Conservation (phyloP, 2,329 filamentous ascomycete species). For the Paramyrothecium roridum region DNA sequence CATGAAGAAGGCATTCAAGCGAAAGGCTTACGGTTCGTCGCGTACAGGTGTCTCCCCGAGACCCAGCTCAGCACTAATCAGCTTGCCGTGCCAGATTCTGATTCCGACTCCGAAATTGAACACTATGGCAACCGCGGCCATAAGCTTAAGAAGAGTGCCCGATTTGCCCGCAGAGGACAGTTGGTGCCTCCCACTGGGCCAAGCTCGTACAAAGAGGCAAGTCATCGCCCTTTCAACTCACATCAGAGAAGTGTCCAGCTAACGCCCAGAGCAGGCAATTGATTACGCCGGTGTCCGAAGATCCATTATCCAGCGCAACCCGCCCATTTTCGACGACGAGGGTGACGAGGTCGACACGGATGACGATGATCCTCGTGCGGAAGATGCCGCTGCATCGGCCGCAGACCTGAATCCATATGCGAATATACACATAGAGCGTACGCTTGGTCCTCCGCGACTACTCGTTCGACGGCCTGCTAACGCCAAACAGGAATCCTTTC, state of each 20-base stretch:
- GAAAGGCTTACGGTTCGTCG: constrained; percentile 57
- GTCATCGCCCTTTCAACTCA: constrained; percentile 11
- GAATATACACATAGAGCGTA: constrained; percentile 26
- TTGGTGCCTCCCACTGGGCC: constrained; percentile 64
- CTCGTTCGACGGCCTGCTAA: constrained; percentile 2
- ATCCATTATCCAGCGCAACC: constrained; percentile 72
- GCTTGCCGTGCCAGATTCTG: constrained; percentile 56
- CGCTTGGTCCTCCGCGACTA: constrained; percentile 20
- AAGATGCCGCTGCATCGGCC: constrained; percentile 59
- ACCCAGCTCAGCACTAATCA: constrained; percentile 13
- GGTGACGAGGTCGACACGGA: constrained; percentile 74
- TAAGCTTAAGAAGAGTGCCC: constrained; percentile 73
- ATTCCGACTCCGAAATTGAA: constrained; percentile 71
- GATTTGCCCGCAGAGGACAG: constrained; percentile 68
- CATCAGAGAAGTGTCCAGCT: neutral
- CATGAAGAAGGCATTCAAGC: constrained; percentile 66
- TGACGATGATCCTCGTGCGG: constrained; percentile 63
- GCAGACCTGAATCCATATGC: constrained; percentile 73
- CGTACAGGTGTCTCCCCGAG: constrained; percentile 3
- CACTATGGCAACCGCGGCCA: constrained; percentile 71
- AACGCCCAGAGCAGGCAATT: constrained; percentile 49
- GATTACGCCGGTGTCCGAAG: constrained; percentile 72
- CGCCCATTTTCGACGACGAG: constrained; percentile 70
- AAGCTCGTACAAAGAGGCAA: constrained; percentile 68
- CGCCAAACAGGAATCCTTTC: constrained; percentile 63